Conservation (phyloP, 371 early-diverging fungal species). For the Mucor irregularis region DNA sequence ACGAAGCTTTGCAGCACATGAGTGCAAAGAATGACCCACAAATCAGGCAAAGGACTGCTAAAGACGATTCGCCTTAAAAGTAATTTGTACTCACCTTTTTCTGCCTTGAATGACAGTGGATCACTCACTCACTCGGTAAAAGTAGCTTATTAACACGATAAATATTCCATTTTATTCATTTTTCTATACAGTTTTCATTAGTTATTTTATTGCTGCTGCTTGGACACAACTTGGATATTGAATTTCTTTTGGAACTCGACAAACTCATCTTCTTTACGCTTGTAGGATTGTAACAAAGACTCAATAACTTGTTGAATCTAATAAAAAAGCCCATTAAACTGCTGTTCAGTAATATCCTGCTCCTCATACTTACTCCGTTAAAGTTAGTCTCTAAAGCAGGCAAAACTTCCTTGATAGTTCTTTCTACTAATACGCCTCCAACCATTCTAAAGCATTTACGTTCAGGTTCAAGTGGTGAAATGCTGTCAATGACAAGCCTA, state of each 20-base stretch:
- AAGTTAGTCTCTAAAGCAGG: slow-evolving; percentile 88
- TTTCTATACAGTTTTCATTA: no score
- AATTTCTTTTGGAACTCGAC: slow-evolving; percentile 81
- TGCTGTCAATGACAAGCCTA: slow-evolving; percentile 92
- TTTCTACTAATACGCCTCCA: slow-evolving; percentile 92
- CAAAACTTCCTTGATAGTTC: slow-evolving; percentile 89
- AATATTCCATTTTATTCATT: no score
- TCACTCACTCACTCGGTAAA: no score
- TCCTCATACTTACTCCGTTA: slow-evolving; percentile 72
- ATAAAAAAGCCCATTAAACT: background rate
- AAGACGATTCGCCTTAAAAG: no score
- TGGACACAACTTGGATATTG: slow-evolving; percentile 70
- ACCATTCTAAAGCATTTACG: slow-evolving; percentile 94
- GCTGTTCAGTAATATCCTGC: no score
- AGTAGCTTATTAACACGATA: no score
- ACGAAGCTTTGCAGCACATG: no score
- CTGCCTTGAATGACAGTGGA: no score
- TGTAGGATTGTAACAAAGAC: slow-evolving; percentile 75
- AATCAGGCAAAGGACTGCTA: no score
- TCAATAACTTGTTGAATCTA: slow-evolving; percentile 80
- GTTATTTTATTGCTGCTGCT: slow-evolving; percentile 40
- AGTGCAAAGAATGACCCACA: no score
- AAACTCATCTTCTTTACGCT: slow-evolving; percentile 89
- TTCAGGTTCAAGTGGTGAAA: slow-evolving; percentile 75
- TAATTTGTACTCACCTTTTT: no score